These are phyloP conservation scores for Fagopyrum tataricum DNA, from an alignment of 148 eudicot genomes.

Conservation along the genomic window DNA sequence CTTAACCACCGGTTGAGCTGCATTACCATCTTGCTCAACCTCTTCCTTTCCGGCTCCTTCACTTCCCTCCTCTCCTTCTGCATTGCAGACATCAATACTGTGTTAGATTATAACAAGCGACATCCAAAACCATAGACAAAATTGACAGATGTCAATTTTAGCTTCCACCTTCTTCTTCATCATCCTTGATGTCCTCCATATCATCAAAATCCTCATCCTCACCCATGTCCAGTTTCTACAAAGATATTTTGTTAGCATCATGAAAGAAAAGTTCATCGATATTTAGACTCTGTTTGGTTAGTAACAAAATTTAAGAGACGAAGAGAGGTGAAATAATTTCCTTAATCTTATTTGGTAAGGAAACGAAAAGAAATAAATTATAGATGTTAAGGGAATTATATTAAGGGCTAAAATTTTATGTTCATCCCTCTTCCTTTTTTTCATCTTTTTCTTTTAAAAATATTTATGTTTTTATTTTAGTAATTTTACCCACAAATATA, in stretches of 20 bases:
- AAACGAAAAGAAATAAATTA: too few species aligned
- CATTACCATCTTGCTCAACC: slow-evolving; percentile 17
- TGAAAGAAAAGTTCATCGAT: background rate
- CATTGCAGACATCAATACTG: background rate
- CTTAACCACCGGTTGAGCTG: slow-evolving; percentile 24
- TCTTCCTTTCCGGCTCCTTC: slow-evolving; percentile 18
- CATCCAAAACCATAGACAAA: background rate
- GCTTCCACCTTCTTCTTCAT: slow-evolving; percentile 34
- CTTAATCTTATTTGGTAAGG: too few species aligned
- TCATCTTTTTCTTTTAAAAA: too few species aligned
- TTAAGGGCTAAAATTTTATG: too few species aligned
- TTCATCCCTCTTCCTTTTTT: too few species aligned
- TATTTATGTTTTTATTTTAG: too few species aligned
- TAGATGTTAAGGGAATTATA: too few species aligned
- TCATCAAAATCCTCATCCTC: slow-evolving; percentile 52
- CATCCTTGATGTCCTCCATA: slow-evolving; percentile 26
- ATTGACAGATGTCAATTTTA: background rate
- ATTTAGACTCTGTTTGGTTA: background rate
- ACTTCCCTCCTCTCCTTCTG: slow-evolving; percentile 16
- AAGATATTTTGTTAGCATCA: background rate
- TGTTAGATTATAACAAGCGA: background rate
- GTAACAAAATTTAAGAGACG: too few species aligned
- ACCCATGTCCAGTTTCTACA: slow-evolving; percentile 62
- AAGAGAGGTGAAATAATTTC: too few species aligned
- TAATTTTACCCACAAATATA: too few species aligned